phyloP scores from a whole-genome alignment of 2,329 filamentous ascomycete genomes.

The Exophiala calicioides region DNA sequence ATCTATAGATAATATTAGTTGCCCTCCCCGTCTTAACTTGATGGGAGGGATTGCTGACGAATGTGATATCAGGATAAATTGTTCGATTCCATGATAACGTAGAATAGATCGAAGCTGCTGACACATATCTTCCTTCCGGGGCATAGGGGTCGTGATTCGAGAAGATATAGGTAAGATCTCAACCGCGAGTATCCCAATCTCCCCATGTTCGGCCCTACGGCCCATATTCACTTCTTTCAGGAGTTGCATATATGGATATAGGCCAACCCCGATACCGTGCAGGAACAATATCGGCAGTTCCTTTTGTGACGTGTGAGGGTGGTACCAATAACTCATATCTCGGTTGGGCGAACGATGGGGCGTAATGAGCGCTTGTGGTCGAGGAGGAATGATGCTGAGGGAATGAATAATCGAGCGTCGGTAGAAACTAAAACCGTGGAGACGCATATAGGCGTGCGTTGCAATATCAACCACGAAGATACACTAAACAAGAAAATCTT shows the following conservation, averaged over 20 bases:
- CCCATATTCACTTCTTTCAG: conserved; percentile 56
- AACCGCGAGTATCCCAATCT: conserved; percentile 20
- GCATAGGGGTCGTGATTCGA: conserved; percentile 18
- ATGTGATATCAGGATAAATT: conserved; percentile 63
- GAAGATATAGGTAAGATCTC: conserved; percentile 52
- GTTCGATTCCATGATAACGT: conserved; percentile 57
- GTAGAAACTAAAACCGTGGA: conserved; percentile 17
- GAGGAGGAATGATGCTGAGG: conserved; percentile 15
- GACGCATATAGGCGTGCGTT: conserved; percentile 16
- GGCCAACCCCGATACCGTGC: conserved; percentile 70
- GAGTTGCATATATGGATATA: conserved; percentile 63
- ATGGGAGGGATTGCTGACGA: conserved; percentile 39
- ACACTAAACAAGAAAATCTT: conserved; percentile 35
- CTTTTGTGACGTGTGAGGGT: conserved; percentile 59
- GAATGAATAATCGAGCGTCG: conserved; percentile 15
- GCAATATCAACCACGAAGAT: conserved; percentile 48
- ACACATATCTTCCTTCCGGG: conserved; percentile 50
- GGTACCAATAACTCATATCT: conserved; percentile 61
- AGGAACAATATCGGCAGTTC: conserved; percentile 64
- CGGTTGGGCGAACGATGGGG: conserved; percentile 5
- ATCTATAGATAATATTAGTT: conserved; percentile 37
- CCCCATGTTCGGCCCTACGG: conserved; percentile 8
- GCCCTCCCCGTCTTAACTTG: neutral
- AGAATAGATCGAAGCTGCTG: conserved; percentile 60
- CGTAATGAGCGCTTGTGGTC: conserved; percentile 19